phyloP scores from a whole-genome alignment of 176 grass and related monocot genomes.

The Carex myosuroides region DNA sequence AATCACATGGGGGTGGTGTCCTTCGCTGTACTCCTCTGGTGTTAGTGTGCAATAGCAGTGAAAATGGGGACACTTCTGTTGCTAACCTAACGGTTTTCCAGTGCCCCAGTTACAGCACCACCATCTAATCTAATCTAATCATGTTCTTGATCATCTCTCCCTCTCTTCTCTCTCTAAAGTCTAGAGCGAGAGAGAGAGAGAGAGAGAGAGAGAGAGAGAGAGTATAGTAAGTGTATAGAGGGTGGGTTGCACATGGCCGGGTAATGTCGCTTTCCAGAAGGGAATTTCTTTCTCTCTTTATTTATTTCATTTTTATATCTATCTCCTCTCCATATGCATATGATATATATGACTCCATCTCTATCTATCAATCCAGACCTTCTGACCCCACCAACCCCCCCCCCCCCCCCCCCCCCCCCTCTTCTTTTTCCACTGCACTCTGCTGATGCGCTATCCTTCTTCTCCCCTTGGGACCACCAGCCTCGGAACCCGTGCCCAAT shows the following conservation, averaged over 20 bases:
- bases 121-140: background rate
- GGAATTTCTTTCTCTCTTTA: constrained; percentile 3
- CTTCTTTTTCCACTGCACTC: no score
- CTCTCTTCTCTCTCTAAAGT: background rate
- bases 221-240: background rate
- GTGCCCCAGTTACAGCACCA: background rate
- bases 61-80: constrained; percentile 25
- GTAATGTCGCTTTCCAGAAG: constrained; percentile 41
- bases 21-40: background rate
- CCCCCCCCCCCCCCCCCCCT: no score
- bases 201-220: background rate
- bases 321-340: background rate
- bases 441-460: background rate
- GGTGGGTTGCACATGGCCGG: constrained; percentile 36
- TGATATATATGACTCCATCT: no score
- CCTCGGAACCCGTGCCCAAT: background rate
- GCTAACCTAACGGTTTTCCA: constrained; percentile 34
- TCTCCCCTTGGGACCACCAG: background rate
- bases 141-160: constrained; percentile 4
- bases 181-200: constrained; percentile 5
- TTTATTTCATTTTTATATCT: background rate
- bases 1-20: background rate
- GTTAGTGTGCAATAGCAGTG: constrained; percentile 7
- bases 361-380: background rate
- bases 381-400: background rate